A percentile compares a stretch with the other conserved stretches of the same genome.
Evolutionary conservation across 306 rosid genomes (phyloP).

Genomic region (Lablab purpureus): DNA sequence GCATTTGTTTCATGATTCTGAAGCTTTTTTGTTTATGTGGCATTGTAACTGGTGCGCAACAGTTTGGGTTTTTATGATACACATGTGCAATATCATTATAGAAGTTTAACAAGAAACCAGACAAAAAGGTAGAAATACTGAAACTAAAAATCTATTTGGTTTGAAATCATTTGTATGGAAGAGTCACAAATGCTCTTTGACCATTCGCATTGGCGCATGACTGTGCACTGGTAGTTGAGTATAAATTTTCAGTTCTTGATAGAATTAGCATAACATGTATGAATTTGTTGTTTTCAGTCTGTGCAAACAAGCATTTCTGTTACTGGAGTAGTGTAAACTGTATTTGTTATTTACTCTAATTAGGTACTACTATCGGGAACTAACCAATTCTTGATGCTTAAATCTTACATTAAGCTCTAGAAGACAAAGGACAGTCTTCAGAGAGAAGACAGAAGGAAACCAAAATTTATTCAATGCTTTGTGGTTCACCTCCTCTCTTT

Average conservation of each 20-base stretch:
- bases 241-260: not conserved
- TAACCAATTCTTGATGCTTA: not conserved
- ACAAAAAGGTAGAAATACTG: not conserved
- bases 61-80: not conserved
- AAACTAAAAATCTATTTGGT: not conserved
- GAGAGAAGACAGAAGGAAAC: not conserved
- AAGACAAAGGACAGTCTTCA: not conserved
- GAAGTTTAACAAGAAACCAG: not conserved
- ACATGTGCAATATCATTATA: not conserved
- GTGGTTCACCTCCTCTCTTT: not conserved
- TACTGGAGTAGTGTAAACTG: not conserved
- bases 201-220: not conserved
- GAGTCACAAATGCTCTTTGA: not conserved
- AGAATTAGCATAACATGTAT: not conserved
- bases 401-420: not conserved
- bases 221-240: not conserved
- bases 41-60: not conserved
- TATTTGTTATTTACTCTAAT: not conserved
- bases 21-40: not conserved
- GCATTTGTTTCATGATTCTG: slow-evolving; percentile 7
- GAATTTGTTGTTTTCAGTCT: not conserved
- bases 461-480: not conserved
- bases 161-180: not conserved
- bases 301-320: not conserved
- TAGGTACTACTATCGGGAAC: not conserved